Conservation (phyloP, 768 basidiomycete genomes). For the Tremella fuciformis region DNA sequence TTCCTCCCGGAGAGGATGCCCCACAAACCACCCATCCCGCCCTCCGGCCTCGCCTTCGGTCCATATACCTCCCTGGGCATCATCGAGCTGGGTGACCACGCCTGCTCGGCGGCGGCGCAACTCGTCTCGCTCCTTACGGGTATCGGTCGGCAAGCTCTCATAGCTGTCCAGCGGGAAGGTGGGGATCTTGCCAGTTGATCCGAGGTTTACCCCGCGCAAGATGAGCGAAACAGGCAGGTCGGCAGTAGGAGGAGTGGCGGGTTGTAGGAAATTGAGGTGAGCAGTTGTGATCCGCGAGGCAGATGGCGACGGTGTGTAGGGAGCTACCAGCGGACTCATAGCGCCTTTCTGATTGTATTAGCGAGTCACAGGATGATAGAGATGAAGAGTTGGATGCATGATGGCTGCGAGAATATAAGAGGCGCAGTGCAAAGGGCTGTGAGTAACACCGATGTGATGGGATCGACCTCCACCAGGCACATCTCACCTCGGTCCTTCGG, state of each 20-base stretch:
- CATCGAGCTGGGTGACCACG: constrained; percentile 64
- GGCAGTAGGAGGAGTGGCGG: neutral
- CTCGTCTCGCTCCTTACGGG: constrained; percentile 21
- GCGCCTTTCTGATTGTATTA: no score
- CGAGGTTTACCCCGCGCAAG: constrained; percentile 91
- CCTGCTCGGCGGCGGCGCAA: constrained; percentile 24
- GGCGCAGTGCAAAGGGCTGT: neutral
- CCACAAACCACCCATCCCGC: constrained; percentile 69
- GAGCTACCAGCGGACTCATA: no score
- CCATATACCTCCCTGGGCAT: constrained; percentile 76
- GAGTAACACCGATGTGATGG: neutral
- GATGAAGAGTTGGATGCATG: no score
- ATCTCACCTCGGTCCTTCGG: neutral
- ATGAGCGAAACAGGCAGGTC: constrained; percentile 64
- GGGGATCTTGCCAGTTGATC: constrained; percentile 78
- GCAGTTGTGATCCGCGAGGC: neutral
- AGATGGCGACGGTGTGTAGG: no score
- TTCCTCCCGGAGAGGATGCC: constrained; percentile 75
- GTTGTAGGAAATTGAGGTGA: neutral
- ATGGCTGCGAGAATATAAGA: neutral
- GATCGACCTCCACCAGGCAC: no score
- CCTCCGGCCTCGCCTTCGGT: constrained; percentile 63
- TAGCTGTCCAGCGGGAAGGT: constrained; percentile 50
- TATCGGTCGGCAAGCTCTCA: neutral
- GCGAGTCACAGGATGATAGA: no score